Evolutionary conservation across 1,284 basidiomycete species (phyloP).

Genomic region (Neonothopanus nambi): DNA sequence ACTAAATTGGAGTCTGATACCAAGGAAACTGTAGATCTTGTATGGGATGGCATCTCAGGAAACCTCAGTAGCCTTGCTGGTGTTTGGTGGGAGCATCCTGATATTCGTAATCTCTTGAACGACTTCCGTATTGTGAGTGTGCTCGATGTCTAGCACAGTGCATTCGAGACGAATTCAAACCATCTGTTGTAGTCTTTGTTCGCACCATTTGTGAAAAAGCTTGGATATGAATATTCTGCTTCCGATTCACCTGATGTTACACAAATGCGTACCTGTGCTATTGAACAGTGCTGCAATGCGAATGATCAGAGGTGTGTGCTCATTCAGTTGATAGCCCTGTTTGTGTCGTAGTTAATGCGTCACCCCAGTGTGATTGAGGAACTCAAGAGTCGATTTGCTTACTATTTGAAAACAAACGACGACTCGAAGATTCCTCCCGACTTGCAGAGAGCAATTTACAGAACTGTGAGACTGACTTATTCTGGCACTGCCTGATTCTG

Average conservation of each 20-base stretch:
- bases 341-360: neutral
- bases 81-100: slow-evolving; percentile 86
- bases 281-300: slow-evolving; percentile 66
- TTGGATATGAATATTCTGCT: slow-evolving; percentile 79
- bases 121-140: slow-evolving; percentile 60
- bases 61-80: slow-evolving; percentile 58
- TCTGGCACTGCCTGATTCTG: neutral
- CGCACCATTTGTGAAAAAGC: slow-evolving; percentile 74
- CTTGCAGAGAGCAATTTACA: slow-evolving; percentile 48
- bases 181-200: slow-evolving; percentile 73
- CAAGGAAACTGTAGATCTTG: slow-evolving; percentile 51
- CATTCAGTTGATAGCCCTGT: neutral
- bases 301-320: slow-evolving; percentile 54
- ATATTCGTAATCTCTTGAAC: slow-evolving; percentile 61
- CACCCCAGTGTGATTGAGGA: slow-evolving; percentile 67
- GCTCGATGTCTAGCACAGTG: no score
- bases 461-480: slow-evolving; percentile 16
- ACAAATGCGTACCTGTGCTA: slow-evolving; percentile 78
- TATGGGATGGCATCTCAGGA: slow-evolving; percentile 67
- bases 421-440: slow-evolving; percentile 82
- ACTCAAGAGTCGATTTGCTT: slow-evolving; percentile 73
- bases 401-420: slow-evolving; percentile 74
- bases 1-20: slow-evolving; percentile 7
- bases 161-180: no score
- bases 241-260: slow-evolving; percentile 74